Conservation (phyloP, 176 grass and related monocot genomes). For the Bothriochloa decipiens region DNA sequence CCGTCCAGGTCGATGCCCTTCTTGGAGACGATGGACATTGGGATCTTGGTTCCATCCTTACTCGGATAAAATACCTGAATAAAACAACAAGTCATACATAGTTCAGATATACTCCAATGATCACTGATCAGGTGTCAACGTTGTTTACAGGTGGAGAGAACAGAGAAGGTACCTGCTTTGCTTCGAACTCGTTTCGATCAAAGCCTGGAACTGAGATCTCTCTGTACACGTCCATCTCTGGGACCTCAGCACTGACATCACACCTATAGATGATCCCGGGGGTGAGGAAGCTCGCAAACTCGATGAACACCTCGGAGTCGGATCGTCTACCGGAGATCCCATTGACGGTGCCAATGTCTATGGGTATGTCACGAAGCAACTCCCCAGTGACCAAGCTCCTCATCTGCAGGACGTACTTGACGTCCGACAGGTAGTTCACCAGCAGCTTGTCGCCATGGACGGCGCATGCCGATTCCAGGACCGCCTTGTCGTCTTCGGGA, state of each 20-base stretch:
- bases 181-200: constrained; percentile 69
- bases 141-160: too few species aligned
- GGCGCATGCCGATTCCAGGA: constrained; percentile 61
- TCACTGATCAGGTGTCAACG: too few species aligned
- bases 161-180: constrained; percentile 56
- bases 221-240: constrained; percentile 73
- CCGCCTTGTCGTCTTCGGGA: constrained; percentile 65
- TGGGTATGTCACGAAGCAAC: constrained; percentile 63
- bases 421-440: constrained; percentile 84
- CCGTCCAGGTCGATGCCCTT: constrained; percentile 68
- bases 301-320: constrained; percentile 77
- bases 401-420: constrained; percentile 80
- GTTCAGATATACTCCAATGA: neutral
- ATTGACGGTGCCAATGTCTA: constrained; percentile 84
- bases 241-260: constrained; percentile 50
- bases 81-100: too few species aligned
- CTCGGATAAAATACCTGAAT: constrained; percentile 71
- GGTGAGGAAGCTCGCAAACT: constrained; percentile 88
- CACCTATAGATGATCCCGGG: constrained; percentile 84
- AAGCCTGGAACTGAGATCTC: constrained; percentile 74
- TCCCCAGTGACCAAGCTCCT: constrained; percentile 73
- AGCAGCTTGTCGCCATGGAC: constrained; percentile 76
- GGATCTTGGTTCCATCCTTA: constrained; percentile 82
- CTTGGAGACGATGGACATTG: constrained; percentile 82
- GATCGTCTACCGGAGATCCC: constrained; percentile 61